These are phyloP conservation scores for Cladochytrium tenue DNA, from an alignment of 371 early-diverging fungal genomes.

Conservation along the genomic window DNA sequence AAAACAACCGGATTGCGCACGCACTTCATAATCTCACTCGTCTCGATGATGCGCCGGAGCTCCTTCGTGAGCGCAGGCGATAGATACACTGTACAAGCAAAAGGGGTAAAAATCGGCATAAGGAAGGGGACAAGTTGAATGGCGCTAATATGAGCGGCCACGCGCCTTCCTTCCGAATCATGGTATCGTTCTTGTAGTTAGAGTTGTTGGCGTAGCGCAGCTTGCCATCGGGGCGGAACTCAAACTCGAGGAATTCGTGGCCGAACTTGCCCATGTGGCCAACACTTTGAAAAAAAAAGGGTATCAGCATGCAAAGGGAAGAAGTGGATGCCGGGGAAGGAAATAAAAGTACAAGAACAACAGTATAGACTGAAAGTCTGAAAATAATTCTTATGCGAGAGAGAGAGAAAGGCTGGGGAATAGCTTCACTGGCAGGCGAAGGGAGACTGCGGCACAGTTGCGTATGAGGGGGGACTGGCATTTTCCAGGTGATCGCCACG, in stretches of 20 bases:
- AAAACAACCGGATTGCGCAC: no score
- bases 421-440: no score
- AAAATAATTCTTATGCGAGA: no score
- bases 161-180: slow-evolving; percentile 90
- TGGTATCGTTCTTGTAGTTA: slow-evolving; percentile 93
- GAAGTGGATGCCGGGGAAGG: no score
- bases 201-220: slow-evolving; percentile 97
- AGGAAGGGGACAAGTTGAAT: not conserved
- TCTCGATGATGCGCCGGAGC: slow-evolving; percentile 82
- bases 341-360: no score
- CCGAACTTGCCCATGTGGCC: slow-evolving; percentile 94
- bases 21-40: slow-evolving; percentile 88
- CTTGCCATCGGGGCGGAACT: slow-evolving; percentile 84
- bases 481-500: no score
- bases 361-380: no score
- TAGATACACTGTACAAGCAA: slow-evolving; percentile 62
- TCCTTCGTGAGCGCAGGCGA: slow-evolving; percentile 80
- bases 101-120: not conserved
- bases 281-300: slow-evolving; percentile 47
- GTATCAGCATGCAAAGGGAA: no score
- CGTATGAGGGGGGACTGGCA: no score
- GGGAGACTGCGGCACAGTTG: no score
- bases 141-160: not conserved
- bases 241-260: slow-evolving; percentile 98
- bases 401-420: no score